A percentile compares a stretch with the other conserved stretches of the same genome.
These are phyloP conservation scores for Venturia carpophila DNA, from an alignment of 2,329 filamentous ascomycete species.

Conservation along the genomic window DNA sequence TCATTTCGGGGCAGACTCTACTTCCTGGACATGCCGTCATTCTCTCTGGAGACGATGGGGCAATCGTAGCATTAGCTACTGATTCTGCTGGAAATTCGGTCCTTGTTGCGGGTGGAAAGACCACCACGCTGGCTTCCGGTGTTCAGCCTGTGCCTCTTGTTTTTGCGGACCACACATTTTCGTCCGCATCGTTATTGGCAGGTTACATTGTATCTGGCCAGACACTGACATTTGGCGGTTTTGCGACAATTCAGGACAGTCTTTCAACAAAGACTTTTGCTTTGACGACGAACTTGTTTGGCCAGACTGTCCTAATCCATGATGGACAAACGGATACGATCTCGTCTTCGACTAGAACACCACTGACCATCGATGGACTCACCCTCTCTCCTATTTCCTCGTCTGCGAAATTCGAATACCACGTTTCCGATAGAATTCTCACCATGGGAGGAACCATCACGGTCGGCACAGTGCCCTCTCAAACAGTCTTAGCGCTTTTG, in stretches of 20 bases:
- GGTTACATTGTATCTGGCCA: background rate
- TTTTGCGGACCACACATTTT: background rate
- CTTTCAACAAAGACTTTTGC: background rate
- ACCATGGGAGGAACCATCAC: slow-evolving; percentile 11
- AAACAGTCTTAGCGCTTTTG: background rate
- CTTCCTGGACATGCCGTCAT: background rate
- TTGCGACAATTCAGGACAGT: background rate
- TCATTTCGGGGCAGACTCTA: slow-evolving; percentile 11
- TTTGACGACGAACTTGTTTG: slow-evolving; percentile 1
- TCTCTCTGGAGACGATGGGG: background rate
- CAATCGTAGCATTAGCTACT: background rate
- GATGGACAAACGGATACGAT: background rate
- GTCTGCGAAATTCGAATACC: background rate
- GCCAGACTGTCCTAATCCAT: background rate
- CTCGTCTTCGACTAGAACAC: background rate
- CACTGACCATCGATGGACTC: background rate
- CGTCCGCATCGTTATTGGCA: background rate
- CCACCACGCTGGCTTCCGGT: slow-evolving; percentile 1
- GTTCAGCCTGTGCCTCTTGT: background rate
- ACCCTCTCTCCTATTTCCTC: background rate
- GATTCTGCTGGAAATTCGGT: background rate
- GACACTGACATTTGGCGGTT: background rate
- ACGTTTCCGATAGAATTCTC: slow-evolving; percentile 2
- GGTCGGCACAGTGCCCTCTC: background rate
- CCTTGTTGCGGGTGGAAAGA: background rate